Evolutionary conservation across 2,329 filamentous ascomycete genomes (phyloP), one percentile per base, ranked within the genome.

Genomic region (Cordyceps farinosa): DNA sequence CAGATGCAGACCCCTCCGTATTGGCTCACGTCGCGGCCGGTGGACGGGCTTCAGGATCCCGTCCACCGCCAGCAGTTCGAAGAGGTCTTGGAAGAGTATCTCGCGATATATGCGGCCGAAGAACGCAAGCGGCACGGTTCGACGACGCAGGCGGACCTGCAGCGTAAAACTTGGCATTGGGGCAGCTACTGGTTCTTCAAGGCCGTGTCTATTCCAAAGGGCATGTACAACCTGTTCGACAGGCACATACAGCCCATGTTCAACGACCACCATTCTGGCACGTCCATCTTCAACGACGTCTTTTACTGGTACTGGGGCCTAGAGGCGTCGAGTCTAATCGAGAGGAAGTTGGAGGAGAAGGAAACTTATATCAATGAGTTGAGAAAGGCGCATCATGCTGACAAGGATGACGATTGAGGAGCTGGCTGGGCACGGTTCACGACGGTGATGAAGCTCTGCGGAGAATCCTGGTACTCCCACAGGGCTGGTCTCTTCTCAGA

Each of bases 1-100:
- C 68, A 74, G 61, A 71, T 70, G 66, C 59, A 70, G 17, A 55
- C 60, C 27, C 68, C 70, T 38, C 70, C 72, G 4, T 67, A 67
- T 64, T 74, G 70, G 72, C 59, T 75, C 32, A 71, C 38, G 63
- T 66, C 60, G 6, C 40, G 7, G 13, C 7, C 63, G 8, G 32
- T 65, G 3, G 60, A 70, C 36, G 45, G 29, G 17, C 27, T 50
- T 5, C 10, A 38, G 1, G 17, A 50, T 2, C 13, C 22, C 13
- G 15, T 11, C 11, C 34, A 40, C 11, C 9, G 34, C 5, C 3
- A 32, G 30, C 22, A 50, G 34, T 50, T 40, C 9, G 44, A 59
- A 22, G 22, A 22, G 34, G 34, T 10, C 22, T 7, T 29, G 3
- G 32, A 36, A 38, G 9, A 38, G 32, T 50, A 50, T 13, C n/a